These are phyloP conservation scores for Colletotrichum sp. DNA, from an alignment of 2,329 filamentous ascomycete genomes.

Conservation along the genomic window DNA sequence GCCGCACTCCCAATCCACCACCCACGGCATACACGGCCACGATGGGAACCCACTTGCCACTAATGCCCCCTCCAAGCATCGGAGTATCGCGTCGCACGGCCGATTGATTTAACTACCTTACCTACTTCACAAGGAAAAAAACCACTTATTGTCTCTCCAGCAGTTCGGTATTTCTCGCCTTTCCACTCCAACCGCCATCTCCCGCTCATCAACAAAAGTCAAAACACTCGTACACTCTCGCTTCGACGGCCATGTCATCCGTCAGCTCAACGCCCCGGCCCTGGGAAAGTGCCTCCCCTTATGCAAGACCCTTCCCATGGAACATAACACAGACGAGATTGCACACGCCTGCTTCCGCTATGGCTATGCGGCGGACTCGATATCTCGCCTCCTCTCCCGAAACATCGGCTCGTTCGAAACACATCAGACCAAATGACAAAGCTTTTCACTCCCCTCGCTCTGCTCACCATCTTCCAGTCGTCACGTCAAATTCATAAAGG, in stretches of 20 bases:
- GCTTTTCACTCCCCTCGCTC: background rate
- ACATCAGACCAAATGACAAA: background rate
- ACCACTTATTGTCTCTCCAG: background rate
- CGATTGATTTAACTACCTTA: background rate
- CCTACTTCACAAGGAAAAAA: background rate
- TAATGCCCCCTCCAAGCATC: background rate
- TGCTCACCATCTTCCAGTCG: background rate
- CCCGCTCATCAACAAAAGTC: background rate
- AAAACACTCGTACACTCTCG: background rate
- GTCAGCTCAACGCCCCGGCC: background rate
- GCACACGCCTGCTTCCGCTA: background rate
- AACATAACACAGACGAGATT: background rate
- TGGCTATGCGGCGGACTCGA: background rate
- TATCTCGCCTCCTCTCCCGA: background rate
- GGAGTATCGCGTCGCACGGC: background rate
- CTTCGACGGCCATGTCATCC: background rate
- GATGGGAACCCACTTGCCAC: background rate
- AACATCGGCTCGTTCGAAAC: conserved; percentile 4
- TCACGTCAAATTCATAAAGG: background rate
- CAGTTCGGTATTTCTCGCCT: background rate
- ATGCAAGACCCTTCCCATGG: background rate
- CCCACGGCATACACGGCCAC: background rate
- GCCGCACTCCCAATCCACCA: background rate
- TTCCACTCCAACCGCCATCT: background rate
- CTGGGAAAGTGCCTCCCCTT: background rate